phyloP scores from a whole-genome alignment of 2,329 filamentous ascomycete genomes.

The Graphiopsis chlorocephala region DNA sequence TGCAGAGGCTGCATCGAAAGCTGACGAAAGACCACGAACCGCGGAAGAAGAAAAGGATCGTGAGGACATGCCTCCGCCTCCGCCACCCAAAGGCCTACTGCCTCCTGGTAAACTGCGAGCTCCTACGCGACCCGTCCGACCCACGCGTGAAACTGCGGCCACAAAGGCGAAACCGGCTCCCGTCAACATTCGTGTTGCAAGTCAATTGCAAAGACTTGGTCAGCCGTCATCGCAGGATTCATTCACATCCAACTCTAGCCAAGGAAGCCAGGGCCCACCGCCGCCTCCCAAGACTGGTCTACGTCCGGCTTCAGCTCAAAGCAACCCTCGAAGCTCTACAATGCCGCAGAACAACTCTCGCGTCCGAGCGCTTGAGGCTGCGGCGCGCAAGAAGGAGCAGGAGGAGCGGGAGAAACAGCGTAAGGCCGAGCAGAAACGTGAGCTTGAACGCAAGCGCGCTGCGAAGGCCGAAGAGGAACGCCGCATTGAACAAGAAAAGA shows the following conservation, averaged over 20 bases:
- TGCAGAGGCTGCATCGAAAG: conserved; percentile 29
- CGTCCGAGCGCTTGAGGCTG: conserved; percentile 62
- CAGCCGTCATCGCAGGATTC: conserved; percentile 22
- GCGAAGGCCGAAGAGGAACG: conserved; percentile 63
- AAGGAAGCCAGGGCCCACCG: conserved; percentile 36
- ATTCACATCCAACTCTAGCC: conserved; percentile 26
- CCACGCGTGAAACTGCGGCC: conserved; percentile 49
- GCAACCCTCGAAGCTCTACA: conserved; percentile 31
- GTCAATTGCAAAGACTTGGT: conserved; percentile 39
- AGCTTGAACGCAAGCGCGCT: conserved; percentile 73
- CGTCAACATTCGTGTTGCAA: conserved; percentile 67
- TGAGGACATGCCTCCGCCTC: conserved; percentile 60
- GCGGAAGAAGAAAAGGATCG: conserved; percentile 38
- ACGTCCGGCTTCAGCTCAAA: conserved; percentile 64
- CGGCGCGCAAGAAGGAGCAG: conserved; percentile 77
- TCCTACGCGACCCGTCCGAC: conserved; percentile 33
- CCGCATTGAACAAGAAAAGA: conserved; percentile 37
- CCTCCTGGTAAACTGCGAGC: conserved; percentile 38
- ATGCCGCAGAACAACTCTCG: conserved; percentile 50
- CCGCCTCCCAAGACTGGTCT: conserved; percentile 60
- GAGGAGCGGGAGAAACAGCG: conserved; percentile 77
- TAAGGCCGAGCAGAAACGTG: conserved; percentile 77
- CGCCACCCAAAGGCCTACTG: conserved; percentile 51
- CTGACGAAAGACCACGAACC: conserved; percentile 27
- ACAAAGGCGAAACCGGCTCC: conserved; percentile 64